Percentiles rank a stretch among this genome's conserved stretches.
Conservation (phyloP, 192 early-diverging fungal genomes). For the Backusella luteola region DNA sequence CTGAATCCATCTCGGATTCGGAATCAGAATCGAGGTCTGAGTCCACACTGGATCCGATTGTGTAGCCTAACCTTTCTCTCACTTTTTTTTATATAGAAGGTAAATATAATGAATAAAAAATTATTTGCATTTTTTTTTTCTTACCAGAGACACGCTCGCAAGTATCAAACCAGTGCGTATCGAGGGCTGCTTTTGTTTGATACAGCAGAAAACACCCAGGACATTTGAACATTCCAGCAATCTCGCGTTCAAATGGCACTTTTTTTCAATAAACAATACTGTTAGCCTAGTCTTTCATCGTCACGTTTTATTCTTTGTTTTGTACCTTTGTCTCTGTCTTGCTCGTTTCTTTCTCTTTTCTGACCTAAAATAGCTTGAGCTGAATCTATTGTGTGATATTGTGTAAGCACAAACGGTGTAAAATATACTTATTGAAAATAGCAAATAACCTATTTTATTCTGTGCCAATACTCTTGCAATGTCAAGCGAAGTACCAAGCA, state of each 20-base stretch:
- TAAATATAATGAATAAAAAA: background rate
- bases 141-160: background rate
- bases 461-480: background rate
- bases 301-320: background rate
- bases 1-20: background rate
- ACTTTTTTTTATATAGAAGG: background rate
- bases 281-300: background rate
- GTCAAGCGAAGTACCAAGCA: background rate
- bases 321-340: background rate
- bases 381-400: background rate
- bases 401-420: background rate
- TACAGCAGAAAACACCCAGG: background rate
- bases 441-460: background rate
- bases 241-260: background rate
- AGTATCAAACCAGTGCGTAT: background rate
- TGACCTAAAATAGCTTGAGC: background rate
- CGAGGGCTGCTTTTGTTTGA: background rate
- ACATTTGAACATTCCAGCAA: background rate
- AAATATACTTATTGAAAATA: background rate
- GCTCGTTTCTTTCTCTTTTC: background rate
- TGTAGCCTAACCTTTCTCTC: background rate
- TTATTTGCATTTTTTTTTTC: background rate
- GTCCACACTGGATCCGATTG: slow-evolving; percentile 4
- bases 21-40: background rate
- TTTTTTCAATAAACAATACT: background rate